These are phyloP conservation scores for Pseudonitzschia multiseries DNA, from an alignment of 108 stramenopile genomes.

Conservation along the genomic window DNA sequence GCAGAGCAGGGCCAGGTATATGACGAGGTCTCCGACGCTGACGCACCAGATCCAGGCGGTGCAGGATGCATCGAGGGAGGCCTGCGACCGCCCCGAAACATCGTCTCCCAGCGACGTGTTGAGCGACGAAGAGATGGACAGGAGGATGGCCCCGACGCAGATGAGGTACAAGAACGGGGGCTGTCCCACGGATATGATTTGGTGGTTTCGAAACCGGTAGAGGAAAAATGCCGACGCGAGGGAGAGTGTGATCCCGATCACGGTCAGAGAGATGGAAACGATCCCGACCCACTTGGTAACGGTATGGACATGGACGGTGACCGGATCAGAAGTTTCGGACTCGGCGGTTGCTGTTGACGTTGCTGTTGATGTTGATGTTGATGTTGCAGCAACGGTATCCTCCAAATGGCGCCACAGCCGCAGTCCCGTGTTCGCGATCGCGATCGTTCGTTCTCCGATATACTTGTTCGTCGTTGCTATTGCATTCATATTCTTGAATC, in stretches of 20 bases:
- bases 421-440: too few relatives aligned
- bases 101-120: constrained; percentile 5
- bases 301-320: neutral
- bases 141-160: constrained; percentile 9
- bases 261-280: neutral
- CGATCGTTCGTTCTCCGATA: too few relatives aligned
- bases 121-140: neutral
- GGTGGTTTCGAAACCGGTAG: constrained; percentile 5
- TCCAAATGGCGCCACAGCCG: constrained; percentile 5
- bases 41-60: constrained; percentile 4
- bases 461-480: too few relatives aligned
- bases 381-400: neutral
- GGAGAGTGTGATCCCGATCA: constrained; percentile 1
- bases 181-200: constrained; percentile 18
- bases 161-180: constrained; percentile 19
- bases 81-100: neutral
- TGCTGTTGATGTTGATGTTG: neutral
- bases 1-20: constrained; percentile 24
- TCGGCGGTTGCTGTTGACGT: neutral
- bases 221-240: constrained; percentile 14
- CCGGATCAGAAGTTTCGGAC: neutral
- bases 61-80: constrained; percentile 5
- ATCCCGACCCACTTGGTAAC: neutral
- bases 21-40: constrained; percentile 5
- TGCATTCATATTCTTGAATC: too few relatives aligned